Evolutionary conservation across 176 grass and related monocot species (phyloP).

Genomic region (Avena insularis): DNA sequence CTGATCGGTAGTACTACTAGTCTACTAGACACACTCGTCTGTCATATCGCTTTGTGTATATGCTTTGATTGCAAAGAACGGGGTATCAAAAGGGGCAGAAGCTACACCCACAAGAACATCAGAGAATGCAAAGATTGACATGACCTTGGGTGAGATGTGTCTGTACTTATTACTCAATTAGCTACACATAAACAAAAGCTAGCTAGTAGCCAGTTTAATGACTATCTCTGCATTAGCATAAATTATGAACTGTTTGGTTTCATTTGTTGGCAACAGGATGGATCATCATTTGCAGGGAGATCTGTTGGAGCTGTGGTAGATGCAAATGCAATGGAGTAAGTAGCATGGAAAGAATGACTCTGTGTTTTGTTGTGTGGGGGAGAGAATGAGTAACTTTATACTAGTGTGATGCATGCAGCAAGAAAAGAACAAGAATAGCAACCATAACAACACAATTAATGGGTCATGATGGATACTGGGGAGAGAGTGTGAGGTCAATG

Average conservation of each 20-base stretch:
- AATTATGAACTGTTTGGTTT: neutral
- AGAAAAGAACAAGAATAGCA: conserved; percentile 44
- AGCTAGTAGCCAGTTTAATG: neutral
- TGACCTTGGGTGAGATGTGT: conserved; percentile 34
- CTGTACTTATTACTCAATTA: conserved; percentile 29
- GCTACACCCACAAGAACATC: conserved; percentile 46
- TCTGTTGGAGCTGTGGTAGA: conserved; percentile 17
- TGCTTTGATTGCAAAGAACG: conserved; percentile 30
- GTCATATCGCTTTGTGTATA: conserved; percentile 43
- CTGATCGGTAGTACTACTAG: conserved; percentile 38
- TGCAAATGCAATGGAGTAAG: conserved; percentile 25
- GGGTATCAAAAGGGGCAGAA: conserved; percentile 26
- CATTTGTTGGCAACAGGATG: neutral
- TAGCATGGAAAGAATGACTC: conserved; percentile 22
- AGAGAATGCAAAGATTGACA: conserved; percentile 52
- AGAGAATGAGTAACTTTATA: neutral
- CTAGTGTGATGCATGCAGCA: conserved; percentile 10
- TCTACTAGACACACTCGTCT: conserved; percentile 39
- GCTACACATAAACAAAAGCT: neutral
- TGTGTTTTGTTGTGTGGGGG: neutral
- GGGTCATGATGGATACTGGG: conserved; percentile 70
- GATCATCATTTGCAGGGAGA: conserved; percentile 1
- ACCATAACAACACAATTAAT: conserved; percentile 70
- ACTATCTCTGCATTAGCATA: no score
- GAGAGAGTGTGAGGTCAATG: conserved; percentile 65